Evolutionary conservation across 805 yeast species (phyloP), one percentile per base, ranked within the genome.

Genomic region (Clavispora phyllophila): DNA sequence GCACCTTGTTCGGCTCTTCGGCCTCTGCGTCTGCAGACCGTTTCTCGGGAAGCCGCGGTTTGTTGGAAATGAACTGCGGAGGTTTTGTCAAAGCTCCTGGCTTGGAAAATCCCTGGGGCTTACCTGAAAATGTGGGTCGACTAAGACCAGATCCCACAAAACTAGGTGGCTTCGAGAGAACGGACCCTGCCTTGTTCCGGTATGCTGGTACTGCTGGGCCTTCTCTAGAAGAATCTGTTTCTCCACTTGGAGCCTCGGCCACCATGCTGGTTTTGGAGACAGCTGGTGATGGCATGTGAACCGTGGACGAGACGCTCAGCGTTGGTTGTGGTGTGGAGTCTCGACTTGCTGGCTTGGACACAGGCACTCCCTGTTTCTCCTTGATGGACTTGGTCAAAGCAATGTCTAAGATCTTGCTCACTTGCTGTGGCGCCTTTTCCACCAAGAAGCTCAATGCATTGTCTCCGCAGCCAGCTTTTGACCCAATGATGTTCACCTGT

Each of bases 401-500:
- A 32, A 86, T 85, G 6, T 86, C 87, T 49, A 86, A 68, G 47
- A 86, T 85, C 57, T 81, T 80, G 40, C 88, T 85, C 40, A 86
- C 77, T 60, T 85, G 90, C 46, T 80, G 83, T 3, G 95, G 95
- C 41, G 87, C 87, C 49, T 81, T 82, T 44, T 86, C 91, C 54
- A 85, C 87, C 55, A 84, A 72, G 25, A 87, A 84, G 12, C 85
- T 80, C 47, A 86, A 66, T 4, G 93, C 90, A 54, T 85, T 84
- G 17, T 88, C 87, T 1, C 81, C 79, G 45, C 86, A 82, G 14
- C 93, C 90, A 28, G 84, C 87, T 53, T 81, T 82, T 54, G 89
- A 87, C 0, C 96, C 96, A 7, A 90, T 90, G 51, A 82, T 90
- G 45, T 85, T 84, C 9, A 86, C 91, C 60, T 86, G 93, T 9